Percentiles rank a stretch among this genome's conserved stretches.
Conservation (phyloP, 495 filamentous ascomycete genomes). For the Penicillium alfredii region DNA sequence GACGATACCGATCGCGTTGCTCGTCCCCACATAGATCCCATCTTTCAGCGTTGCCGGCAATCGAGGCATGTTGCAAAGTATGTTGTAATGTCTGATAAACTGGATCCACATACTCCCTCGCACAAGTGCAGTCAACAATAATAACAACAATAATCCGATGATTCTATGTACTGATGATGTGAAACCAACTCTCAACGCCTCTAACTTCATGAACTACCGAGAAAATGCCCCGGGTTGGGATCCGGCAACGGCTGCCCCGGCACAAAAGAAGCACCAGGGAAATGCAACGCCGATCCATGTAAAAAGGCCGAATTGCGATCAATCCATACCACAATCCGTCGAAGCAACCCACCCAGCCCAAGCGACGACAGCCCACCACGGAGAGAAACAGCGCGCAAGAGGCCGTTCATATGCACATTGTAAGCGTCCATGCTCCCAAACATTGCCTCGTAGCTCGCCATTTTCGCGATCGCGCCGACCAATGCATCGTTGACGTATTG, state of each 20-base stretch:
- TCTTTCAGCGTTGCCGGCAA: too few relatives aligned
- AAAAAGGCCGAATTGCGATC: conserved; percentile 38
- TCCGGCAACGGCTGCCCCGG: conserved; percentile 17
- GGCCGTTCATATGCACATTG: conserved; percentile 36
- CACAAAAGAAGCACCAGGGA: conserved; percentile 15
- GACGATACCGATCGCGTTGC: too few relatives aligned
- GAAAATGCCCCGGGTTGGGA: conserved; percentile 27
- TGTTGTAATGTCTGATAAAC: too few relatives aligned
- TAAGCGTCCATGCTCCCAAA: conserved; percentile 32
- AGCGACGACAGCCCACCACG: conserved; percentile 33
- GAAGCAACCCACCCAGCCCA: conserved; percentile 34
- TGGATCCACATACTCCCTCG: too few relatives aligned
- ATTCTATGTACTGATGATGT: too few relatives aligned
- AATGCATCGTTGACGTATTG: conserved; percentile 24
- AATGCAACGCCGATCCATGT: conserved; percentile 23
- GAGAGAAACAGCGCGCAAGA: conserved; percentile 23
- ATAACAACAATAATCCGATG: too few relatives aligned
- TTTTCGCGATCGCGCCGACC: conserved; percentile 42
- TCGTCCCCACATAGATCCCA: too few relatives aligned
- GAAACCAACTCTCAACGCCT: too few relatives aligned
- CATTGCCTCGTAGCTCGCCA: conserved; percentile 45
- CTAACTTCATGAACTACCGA: conserved; percentile 17
- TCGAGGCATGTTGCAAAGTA: background rate
- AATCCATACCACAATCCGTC: conserved; percentile 41
- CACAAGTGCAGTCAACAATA: too few relatives aligned